Evolutionary conservation across 2,329 filamentous ascomycete species (phyloP).

Genomic region (Fusarium odoratissimum): DNA sequence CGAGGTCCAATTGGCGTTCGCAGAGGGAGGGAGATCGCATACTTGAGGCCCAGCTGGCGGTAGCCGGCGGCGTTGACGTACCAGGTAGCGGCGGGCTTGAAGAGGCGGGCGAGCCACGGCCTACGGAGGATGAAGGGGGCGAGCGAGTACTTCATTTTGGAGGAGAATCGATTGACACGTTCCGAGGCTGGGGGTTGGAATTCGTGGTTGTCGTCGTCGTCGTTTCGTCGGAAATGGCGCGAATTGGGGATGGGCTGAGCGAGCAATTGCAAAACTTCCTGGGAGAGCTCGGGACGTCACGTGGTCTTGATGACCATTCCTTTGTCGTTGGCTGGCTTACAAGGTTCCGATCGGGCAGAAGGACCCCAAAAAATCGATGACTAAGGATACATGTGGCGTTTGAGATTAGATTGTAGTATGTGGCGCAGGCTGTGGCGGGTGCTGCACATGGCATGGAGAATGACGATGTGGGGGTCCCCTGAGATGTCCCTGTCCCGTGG

Average conservation of each 20-base stretch:
- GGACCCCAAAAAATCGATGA: conserved; percentile 7
- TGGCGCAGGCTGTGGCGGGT: background rate
- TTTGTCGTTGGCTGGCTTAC: conserved; percentile 31
- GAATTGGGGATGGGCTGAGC: conserved; percentile 51
- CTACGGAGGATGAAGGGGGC: conserved; percentile 83
- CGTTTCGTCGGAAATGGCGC: conserved; percentile 47
- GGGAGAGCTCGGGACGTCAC: conserved; percentile 50
- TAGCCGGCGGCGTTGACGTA: conserved; percentile 92
- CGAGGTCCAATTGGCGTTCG: conserved; percentile 35
- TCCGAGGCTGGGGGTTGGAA: conserved; percentile 25
- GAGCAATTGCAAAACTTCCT: conserved; percentile 45
- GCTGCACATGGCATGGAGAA: background rate
- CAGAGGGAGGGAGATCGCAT: conserved; percentile 50
- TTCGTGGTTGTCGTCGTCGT: conserved; percentile 42
- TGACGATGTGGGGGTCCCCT: conserved; percentile 36
- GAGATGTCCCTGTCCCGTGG: conserved; percentile 37
- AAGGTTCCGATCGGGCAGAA: conserved; percentile 30
- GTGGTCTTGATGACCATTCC: conserved; percentile 49
- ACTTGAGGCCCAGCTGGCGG: conserved; percentile 92
- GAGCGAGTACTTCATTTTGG: conserved; percentile 76
- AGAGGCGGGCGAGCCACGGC: conserved; percentile 81
- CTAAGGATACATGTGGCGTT: background rate
- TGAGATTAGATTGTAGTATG: background rate
- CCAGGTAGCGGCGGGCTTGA: conserved; percentile 88
- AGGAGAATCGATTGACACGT: conserved; percentile 45